Evolutionary conservation across 768 basidiomycete genomes (phyloP), one percentile per base, ranked within the genome.

Genomic region (Trametes cinnabarina): DNA sequence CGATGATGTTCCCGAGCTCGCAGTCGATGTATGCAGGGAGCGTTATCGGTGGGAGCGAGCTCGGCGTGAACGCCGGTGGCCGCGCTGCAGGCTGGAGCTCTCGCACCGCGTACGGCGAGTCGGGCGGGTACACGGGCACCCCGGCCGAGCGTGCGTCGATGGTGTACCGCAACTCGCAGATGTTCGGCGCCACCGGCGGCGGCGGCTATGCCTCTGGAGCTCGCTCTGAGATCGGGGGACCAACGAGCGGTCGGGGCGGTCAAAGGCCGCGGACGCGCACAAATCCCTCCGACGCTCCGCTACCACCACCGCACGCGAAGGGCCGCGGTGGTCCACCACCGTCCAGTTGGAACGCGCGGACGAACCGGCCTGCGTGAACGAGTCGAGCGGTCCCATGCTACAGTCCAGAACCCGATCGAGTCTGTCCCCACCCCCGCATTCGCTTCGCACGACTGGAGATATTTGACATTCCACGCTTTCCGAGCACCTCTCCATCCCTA

Each of bases 51-150:
- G 82, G 82, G 25, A 68, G 66, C 64, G 65, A 69, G 47, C 47
- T 65, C 37, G 75, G 76, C 17, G 73, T 68, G 20, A 73, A 71
- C 0, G 68, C 74, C 5, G n/a, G 30, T 5, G 73, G 49, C 46
- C 63, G 72, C 15, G 75, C 71, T 17, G 71, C 72, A 6, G 74
- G 75, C 10, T 84, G 82, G 73, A 76, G 73, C 20, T 80, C 87
- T 41, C 78, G 79, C 63, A 91, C 86, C 64, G 84, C 81, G 46
- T 91, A 91, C 64, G 91, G 88, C 12, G 87, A 87, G 58, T 69
- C 79, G 8, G 83, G 85, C 66, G 81, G 82, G 47, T 60, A 57
- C 28, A 53, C 62, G 25, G 64, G 66, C 17, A 52, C 58, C n/a
- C 54, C 66, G 10, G 65, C 66, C 12, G 65, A 69, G 23, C 68